Evolutionary conservation across 345 rosid species (phyloP).

Genomic region (Citrus inodora): DNA sequence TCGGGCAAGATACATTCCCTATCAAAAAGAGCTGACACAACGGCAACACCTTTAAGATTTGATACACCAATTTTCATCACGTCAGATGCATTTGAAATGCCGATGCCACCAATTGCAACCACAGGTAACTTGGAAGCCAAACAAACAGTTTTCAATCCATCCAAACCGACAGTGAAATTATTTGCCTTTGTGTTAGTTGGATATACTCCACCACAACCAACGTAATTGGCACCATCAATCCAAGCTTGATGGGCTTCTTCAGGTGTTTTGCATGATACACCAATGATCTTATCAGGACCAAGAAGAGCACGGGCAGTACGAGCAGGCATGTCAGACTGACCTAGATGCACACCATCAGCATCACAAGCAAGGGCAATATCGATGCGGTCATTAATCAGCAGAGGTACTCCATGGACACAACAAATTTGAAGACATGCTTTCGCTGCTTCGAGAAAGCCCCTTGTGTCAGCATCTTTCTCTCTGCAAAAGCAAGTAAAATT

Average conservation of each 20-base stretch:
- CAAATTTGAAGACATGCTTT: slow-evolving; percentile 65
- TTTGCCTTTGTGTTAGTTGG: slow-evolving; percentile 78
- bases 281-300: slow-evolving; percentile 85
- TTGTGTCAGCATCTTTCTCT: slow-evolving; percentile 71
- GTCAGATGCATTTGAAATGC: slow-evolving; percentile 48
- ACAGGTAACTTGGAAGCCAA: slow-evolving; percentile 73
- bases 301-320: slow-evolving; percentile 58
- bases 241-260: slow-evolving; percentile 86
- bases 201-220: slow-evolving; percentile 88
- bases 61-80: slow-evolving; percentile 51
- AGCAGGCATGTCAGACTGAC: slow-evolving; percentile 86
- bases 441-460: slow-evolving; percentile 67
- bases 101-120: slow-evolving; percentile 89
- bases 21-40: slow-evolving; percentile 80
- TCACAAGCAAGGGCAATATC: slow-evolving; percentile 85
- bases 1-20: slow-evolving; percentile 47
- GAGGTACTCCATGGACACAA: slow-evolving; percentile 46
- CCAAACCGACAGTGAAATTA: slow-evolving; percentile 72
- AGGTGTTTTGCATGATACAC: slow-evolving; percentile 83
- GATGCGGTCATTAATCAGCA: slow-evolving; percentile 79
- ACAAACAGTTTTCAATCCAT: slow-evolving; percentile 74
- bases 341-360: slow-evolving; percentile 91
- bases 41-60: slow-evolving; percentile 79
- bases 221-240: slow-evolving; percentile 85
- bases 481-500: slow-evolving; percentile 28